Percentiles rank a stretch among this genome's conserved stretches.
These are phyloP conservation scores for Chlamydomonas schloesseri DNA, from an alignment of 139 green algal genomes.

Conservation along the genomic window DNA sequence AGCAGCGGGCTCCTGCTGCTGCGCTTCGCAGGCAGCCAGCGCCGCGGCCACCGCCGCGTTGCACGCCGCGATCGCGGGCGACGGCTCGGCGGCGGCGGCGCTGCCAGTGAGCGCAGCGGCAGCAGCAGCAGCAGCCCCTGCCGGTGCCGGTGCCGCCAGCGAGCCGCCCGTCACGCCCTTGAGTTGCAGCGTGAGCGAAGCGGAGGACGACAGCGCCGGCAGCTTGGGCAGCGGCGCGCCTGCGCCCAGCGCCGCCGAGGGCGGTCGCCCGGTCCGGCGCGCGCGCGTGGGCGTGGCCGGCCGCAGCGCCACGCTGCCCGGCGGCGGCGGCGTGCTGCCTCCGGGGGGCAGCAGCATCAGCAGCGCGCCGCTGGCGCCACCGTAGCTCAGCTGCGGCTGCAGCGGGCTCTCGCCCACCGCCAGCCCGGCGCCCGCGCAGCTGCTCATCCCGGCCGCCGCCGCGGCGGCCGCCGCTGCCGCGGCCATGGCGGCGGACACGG, in stretches of 20 bases:
- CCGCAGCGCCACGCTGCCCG: neutral
- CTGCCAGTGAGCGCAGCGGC: neutral
- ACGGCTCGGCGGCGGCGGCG: neutral
- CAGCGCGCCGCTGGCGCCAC: neutral
- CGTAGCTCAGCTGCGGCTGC: neutral
- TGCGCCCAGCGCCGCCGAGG: neutral
- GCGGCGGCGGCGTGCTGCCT: neutral
- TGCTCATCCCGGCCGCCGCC: neutral
- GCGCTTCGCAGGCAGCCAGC: neutral
- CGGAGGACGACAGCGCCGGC: constrained; percentile 14
- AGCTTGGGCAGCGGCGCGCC: constrained; percentile 34
- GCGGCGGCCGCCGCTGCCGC: neutral
- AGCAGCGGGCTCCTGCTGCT: neutral
- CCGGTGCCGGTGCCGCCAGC: neutral
- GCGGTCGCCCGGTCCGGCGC: constrained; percentile 14
- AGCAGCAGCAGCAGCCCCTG: no score
- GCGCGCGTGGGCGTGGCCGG: constrained; percentile 25
- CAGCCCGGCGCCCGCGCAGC: no score
- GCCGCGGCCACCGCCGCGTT: neutral
- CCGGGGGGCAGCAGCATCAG: neutral
- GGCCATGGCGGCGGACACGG: no score
- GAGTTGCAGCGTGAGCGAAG: neutral
- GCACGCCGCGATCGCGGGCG: neutral
- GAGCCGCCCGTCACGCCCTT: neutral
- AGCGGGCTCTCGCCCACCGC: no score